These are phyloP conservation scores for Yamadazyma insecticola DNA, from an alignment of 805 yeast genomes.

Conservation along the genomic window DNA sequence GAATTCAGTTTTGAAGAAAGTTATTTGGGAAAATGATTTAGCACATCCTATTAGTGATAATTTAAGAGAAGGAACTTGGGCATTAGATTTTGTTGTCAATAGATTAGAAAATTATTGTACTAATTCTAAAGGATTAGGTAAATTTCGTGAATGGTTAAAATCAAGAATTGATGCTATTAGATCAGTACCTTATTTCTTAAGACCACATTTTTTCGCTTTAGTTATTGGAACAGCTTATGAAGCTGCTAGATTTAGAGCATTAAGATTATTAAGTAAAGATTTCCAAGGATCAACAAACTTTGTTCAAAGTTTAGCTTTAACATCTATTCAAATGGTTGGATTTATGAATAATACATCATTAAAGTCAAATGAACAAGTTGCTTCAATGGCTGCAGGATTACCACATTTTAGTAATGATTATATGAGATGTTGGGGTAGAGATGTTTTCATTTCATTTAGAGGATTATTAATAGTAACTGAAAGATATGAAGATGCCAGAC, in stretches of 20 bases:
- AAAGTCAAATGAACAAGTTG: constrained; percentile 54
- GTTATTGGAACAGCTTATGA: constrained; percentile 81
- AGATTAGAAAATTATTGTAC: constrained; percentile 55
- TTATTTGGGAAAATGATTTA: constrained; percentile 66
- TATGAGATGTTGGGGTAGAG: constrained; percentile 99
- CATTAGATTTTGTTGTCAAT: constrained; percentile 66
- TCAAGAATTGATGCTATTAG: constrained; percentile 60
- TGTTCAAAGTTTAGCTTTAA: constrained; percentile 72
- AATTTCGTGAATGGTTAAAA: constrained; percentile 67
- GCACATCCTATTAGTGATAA: constrained; percentile 83
- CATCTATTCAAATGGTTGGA: constrained; percentile 87
- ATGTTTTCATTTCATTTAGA: constrained; percentile 81
- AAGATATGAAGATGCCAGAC: constrained; percentile 71
- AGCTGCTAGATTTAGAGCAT: constrained; percentile 67
- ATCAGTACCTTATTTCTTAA: constrained; percentile 68
- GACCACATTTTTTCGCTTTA: constrained; percentile 84
- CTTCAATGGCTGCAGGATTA: constrained; percentile 91
- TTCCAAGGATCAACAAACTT: constrained; percentile 65
- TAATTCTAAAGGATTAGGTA: constrained; percentile 42
- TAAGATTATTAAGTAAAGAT: constrained; percentile 48
- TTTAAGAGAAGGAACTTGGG: constrained; percentile 83
- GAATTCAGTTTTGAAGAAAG: constrained; percentile 60
- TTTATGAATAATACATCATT: constrained; percentile 68
- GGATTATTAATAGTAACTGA: constrained; percentile 79
- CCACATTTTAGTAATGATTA: constrained; percentile 90